A percentile compares a stretch with the other conserved stretches of the same genome.
Evolutionary conservation across 2,329 filamentous ascomycete species (phyloP).

Genomic region (Metarhizium humberi): DNA sequence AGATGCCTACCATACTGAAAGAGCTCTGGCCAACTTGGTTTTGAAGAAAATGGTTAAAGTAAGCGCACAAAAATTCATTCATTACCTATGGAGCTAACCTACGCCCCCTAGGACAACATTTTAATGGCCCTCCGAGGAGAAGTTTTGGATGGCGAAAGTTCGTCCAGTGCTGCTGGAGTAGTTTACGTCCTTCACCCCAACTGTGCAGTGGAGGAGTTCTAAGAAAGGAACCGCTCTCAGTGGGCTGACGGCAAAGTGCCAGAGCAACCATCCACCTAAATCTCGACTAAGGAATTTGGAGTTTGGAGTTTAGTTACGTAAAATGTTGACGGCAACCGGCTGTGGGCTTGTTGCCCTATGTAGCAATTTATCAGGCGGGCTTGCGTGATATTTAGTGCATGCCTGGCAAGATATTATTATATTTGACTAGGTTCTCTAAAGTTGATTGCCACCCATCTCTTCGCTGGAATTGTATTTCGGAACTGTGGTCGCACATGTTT

Average conservation of each 20-base stretch:
- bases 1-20: slow-evolving; percentile 72
- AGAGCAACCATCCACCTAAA: neutral
- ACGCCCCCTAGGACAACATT: slow-evolving; percentile 66
- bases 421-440: neutral
- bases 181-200: slow-evolving; percentile 93
- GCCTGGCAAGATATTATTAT: neutral
- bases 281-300: neutral
- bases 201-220: slow-evolving; percentile 66
- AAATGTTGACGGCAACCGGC: neutral
- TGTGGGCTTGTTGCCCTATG: no score
- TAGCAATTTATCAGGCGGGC: no score
- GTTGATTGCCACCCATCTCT: neutral
- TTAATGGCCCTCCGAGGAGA: slow-evolving; percentile 69
- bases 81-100: slow-evolving; percentile 15
- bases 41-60: slow-evolving; percentile 95
- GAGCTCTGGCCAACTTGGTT: slow-evolving; percentile 69
- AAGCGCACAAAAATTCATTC: slow-evolving; percentile 21
- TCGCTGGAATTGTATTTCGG: neutral
- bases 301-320: neutral
- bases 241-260: neutral
- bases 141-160: slow-evolving; percentile 41
- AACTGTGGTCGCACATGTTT: no score
- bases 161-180: slow-evolving; percentile 30
- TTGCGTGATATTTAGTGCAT: neutral
- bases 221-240: slow-evolving; percentile 5